phyloP scores from a whole-genome alignment of 208 protist genomes.

The Crithidia fasciculata region DNA sequence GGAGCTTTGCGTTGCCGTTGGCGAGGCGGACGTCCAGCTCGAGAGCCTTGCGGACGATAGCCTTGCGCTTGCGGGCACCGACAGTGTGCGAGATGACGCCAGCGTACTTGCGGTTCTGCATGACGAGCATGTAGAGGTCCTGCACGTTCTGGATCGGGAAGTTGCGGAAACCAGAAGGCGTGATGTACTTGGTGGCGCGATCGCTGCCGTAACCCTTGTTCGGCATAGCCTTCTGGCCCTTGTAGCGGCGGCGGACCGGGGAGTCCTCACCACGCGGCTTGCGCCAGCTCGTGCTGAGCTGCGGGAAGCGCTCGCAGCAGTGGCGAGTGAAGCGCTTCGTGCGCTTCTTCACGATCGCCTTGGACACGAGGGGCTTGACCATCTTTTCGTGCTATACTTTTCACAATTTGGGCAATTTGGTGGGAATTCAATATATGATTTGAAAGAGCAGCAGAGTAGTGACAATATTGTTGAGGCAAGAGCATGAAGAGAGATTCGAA shows the following conservation, averaged over 20 bases:
- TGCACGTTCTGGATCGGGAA: constrained; percentile 95
- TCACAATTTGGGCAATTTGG: background rate
- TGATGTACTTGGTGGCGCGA: constrained; percentile 96
- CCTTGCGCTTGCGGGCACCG: constrained; percentile 93
- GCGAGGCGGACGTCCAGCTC: constrained; percentile 98
- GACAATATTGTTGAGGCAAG: too few relatives aligned
- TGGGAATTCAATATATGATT: background rate
- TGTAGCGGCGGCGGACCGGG: constrained; percentile 97
- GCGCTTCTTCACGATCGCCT: constrained; percentile 97
- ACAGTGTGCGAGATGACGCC: constrained; percentile 97
- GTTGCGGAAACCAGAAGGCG: constrained; percentile 97
- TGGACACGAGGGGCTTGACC: constrained; percentile 93
- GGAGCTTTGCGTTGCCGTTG: constrained; percentile 96
- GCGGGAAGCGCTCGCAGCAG: constrained; percentile 94
- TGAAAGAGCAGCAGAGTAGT: too few relatives aligned
- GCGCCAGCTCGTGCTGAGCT: constrained; percentile 96
- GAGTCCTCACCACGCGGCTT: constrained; percentile 99
- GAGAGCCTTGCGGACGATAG: constrained; percentile 97
- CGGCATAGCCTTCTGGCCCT: constrained; percentile 96
- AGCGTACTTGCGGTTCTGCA: constrained; percentile 99
- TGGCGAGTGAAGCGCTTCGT: constrained; percentile 97
- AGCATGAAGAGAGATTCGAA: background rate
- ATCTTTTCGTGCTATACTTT: constrained; percentile 59
- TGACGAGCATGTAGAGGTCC: constrained; percentile 99
- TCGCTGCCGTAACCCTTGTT: constrained; percentile 99